Base-by-base conservation (phyloP, 768 basidiomycete species). In the Suillus subalutaceus region DNA sequence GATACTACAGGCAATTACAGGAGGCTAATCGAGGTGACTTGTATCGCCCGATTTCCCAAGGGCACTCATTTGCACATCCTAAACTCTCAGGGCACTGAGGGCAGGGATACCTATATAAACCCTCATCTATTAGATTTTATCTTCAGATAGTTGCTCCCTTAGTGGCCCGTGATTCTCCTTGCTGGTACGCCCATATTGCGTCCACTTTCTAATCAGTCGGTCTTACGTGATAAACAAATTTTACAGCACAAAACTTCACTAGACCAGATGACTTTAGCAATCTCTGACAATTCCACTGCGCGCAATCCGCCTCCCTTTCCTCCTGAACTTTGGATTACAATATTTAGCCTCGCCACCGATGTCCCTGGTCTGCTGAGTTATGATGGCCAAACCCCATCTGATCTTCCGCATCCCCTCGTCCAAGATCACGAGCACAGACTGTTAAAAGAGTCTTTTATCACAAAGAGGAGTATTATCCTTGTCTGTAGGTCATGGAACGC, bases 271-370 rank as follows among this genome's bases (percentile, higher is more conserved):
- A 60, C 65, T 15, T 63, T 62, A 8, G 26, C 35, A 53, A 26
- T 44, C 57, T 62, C 55, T 35, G 20, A 18, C 30, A 64, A 13
- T 44, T 57, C 62, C 60, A 37, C 48, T 3, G 15, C 35, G 16
- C 66, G 46, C 16, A 43, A 44, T 1, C n/a, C 62, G n/a, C 58
- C 62, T 10, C 62, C 20, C 13, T 66, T 77, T 15, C 74, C 74
- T 37, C 74, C 75, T 23, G 75, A 75, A 66, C 63, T 77, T 48
- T 77, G 75, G 75, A 67, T 74, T 20, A 70, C 55, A 50, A 69
- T 77, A 38, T 77, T 77, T 58, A 20, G 41, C 41, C 63, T 71
- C 40, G 72, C 72, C 13, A 68, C 74, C 6, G 61, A 68, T 43
- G 26, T 69, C 6, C 68, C 56, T 15, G 53, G 55, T 9, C 59